Conservation (phyloP, 2,329 filamentous ascomycete genomes). For the Ophiostoma pallidulum region DNA sequence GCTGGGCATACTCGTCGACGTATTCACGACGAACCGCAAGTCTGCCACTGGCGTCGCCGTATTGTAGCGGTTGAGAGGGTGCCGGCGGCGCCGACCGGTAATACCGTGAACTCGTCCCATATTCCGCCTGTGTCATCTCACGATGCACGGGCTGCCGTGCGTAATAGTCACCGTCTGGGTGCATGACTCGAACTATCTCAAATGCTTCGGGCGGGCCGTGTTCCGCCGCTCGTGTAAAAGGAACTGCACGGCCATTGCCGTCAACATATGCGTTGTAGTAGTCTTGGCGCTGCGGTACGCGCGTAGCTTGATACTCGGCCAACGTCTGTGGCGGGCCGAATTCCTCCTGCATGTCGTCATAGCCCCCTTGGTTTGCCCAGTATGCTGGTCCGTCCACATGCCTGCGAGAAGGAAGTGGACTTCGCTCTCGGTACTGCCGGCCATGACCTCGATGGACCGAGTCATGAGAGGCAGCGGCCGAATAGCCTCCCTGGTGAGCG, state of each 20-base stretch:
- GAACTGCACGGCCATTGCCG: constrained; percentile 13
- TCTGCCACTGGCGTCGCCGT: constrained; percentile 8
- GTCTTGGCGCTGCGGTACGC: constrained; percentile 15
- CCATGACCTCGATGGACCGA: too few species aligned
- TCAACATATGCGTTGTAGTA: constrained; percentile 27
- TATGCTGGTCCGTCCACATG: too few species aligned
- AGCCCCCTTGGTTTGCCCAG: too few species aligned
- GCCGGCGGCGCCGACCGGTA: constrained; percentile 10
- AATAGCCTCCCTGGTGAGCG: too few species aligned
- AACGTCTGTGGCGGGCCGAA: too few species aligned
- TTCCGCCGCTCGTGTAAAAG: constrained; percentile 4
- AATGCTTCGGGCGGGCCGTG: constrained; percentile 33
- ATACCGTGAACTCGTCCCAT: not conserved
- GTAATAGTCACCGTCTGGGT: constrained; percentile 37
- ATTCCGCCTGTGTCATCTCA: constrained; percentile 7
- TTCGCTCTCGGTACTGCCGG: too few species aligned
- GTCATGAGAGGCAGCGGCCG: too few species aligned
- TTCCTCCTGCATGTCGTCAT: too few species aligned
- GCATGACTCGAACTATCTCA: constrained; percentile 37
- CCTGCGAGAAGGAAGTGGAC: too few species aligned
- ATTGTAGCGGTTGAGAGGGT: not conserved
- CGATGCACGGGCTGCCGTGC: constrained; percentile 30
- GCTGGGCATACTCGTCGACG: not conserved
- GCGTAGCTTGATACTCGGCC: not conserved
- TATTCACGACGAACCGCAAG: not conserved